Evolutionary conservation across 1,139 yeast genomes (phyloP), one percentile per base, ranked within the genome.

Genomic region (Debaryomycetaceae sp.): DNA sequence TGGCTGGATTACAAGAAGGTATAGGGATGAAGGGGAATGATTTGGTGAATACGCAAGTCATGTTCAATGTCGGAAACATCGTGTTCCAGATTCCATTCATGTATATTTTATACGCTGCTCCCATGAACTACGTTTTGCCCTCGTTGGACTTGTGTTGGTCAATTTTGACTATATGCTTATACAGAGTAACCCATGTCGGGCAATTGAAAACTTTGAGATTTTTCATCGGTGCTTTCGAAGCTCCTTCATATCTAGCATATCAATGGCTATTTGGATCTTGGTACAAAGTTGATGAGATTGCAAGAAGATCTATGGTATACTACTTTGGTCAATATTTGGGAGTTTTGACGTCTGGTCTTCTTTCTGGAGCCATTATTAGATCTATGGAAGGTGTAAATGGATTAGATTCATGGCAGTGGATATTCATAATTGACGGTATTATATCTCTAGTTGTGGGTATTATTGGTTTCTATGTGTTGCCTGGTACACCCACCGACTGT

Each of bases 381-480:
- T 54, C 62, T 24, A 60, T 85, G 54, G 66, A 72, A 45, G 81
- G 80, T 30, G 61, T 59, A 5, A 60, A 62, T 45, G 85, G 87
- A 1, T 64, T 80, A 33, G 72, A 65, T 33, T 81, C 87, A 9
- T 85, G 90, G 90, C 75, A 83, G 64, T 85, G 90, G 89, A 79
- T 82, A 63, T 85, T 81, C 57, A 76, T 85, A 47, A 74, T 85
- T 50, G 89, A 85, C 60, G 86, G 85, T 6, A 61, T 80, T 40
- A 70, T 83, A 36, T 79, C 89, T 2, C 56, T 83, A 31, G 77
- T 69, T 3, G 80, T 85, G 43, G 89, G 86, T 11, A 24, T 85
- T 22, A 62, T 81, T 48, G 91, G 90, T 0, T 72, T 81, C 53
- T 76, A 78, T 55, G 54, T 75, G 52, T 68, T 84, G 50, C 93